Conservation (phyloP, 108 stramenopile genomes). For the Aurantiochytrium sp. region DNA sequence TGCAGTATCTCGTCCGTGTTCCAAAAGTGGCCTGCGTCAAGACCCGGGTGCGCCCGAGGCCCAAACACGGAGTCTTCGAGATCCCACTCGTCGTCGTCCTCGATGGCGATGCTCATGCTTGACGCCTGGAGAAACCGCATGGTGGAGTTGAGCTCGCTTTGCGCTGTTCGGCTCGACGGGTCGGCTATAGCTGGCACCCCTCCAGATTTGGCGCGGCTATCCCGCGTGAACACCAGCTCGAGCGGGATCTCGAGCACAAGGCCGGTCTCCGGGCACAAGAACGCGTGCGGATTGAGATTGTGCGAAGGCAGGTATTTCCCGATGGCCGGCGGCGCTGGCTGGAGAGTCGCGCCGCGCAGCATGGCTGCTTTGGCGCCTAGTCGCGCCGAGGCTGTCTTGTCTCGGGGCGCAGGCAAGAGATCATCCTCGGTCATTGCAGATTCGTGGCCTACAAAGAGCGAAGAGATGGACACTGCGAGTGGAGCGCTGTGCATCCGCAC, state of each 20-base stretch:
- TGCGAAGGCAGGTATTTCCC: not conserved
- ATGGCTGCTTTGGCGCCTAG: not conserved
- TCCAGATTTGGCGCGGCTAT: not conserved
- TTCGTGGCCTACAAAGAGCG: not conserved
- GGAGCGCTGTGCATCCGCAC: not conserved
- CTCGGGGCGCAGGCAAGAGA: not conserved
- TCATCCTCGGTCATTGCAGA: constrained; percentile 17
- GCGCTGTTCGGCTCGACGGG: not conserved
- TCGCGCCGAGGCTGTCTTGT: not conserved
- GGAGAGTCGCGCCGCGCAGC: not conserved
- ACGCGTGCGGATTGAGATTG: not conserved
- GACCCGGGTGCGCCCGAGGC: not conserved
- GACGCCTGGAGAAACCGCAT: not conserved
- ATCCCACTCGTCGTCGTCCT: constrained; percentile 28
- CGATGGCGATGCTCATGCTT: not conserved
- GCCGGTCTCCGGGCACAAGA: not conserved
- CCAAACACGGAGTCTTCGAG: not conserved
- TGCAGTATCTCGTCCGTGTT: not conserved
- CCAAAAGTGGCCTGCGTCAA: not conserved
- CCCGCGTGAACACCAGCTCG: constrained; percentile 3
- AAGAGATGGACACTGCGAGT: not conserved
- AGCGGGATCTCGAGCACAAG: not conserved
- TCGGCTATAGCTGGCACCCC: too few relatives aligned
- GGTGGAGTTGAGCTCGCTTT: not conserved
- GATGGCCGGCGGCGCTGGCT: not conserved